phyloP scores from a whole-genome alignment of 2,329 filamentous ascomycete genomes.

The Exophiala aquamarina region DNA sequence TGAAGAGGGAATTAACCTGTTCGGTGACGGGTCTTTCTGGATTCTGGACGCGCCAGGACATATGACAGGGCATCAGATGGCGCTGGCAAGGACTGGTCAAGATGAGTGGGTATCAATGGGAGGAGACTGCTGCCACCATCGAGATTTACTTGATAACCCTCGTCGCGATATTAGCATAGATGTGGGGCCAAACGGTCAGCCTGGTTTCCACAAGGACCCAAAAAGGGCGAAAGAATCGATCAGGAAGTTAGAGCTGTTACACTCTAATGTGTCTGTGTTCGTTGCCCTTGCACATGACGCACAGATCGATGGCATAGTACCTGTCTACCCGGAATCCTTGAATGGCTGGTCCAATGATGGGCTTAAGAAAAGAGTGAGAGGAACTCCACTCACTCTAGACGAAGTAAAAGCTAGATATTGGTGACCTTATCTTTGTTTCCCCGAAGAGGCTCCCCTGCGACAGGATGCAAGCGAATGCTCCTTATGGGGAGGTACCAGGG shows the following conservation, averaged over 20 bases:
- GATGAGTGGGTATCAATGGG: slow-evolving; percentile 50
- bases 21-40: slow-evolving; percentile 58
- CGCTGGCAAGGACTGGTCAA: slow-evolving; percentile 25
- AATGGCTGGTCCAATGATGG: too few relatives aligned
- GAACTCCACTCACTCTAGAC: too few relatives aligned
- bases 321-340: not conserved
- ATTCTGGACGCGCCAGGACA: slow-evolving; percentile 46
- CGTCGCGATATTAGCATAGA: not conserved
- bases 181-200: not conserved
- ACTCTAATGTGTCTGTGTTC: not conserved
- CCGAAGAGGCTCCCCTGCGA: too few relatives aligned
- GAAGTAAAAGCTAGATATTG: too few relatives aligned
- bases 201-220: not conserved
- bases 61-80: slow-evolving; percentile 23
- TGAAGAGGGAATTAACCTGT: slow-evolving; percentile 46
- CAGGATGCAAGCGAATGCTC: too few relatives aligned
- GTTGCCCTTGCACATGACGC: not conserved
- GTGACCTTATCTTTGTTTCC: too few relatives aligned
- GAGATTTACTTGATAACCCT: not conserved
- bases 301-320: not conserved
- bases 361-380: too few relatives aligned
- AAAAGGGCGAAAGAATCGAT: not conserved
- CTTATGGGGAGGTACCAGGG: too few relatives aligned
- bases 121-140: slow-evolving; percentile 50
- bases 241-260: not conserved